phyloP scores from a whole-genome alignment of 148 eudicot genomes.

The Pouteria glomerata region DNA sequence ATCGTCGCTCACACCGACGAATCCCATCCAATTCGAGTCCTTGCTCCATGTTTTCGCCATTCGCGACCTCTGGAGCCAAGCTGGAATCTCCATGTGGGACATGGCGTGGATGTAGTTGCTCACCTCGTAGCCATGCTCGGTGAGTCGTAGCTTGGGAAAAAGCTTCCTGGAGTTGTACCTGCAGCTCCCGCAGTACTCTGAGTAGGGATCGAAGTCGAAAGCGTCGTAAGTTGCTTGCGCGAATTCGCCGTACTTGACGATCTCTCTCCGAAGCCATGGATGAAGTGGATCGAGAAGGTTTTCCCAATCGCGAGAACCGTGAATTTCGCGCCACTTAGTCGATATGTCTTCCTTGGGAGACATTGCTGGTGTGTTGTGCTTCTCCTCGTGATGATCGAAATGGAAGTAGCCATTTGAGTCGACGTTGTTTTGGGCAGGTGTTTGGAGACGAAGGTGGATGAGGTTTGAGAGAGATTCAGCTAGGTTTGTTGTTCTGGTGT shows the following conservation, averaged over 20 bases:
- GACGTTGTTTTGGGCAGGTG: slow-evolving; percentile 16
- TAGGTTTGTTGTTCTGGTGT: neutral
- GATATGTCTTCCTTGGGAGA: slow-evolving; percentile 59
- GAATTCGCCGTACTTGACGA: slow-evolving; percentile 72
- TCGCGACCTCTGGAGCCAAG: slow-evolving; percentile 53
- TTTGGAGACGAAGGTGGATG: slow-evolving; percentile 23
- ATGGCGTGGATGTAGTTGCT: slow-evolving; percentile 66
- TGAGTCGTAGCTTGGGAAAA: slow-evolving; percentile 41
- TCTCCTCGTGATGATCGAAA: slow-evolving; percentile 30
- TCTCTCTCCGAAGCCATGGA: slow-evolving; percentile 50
- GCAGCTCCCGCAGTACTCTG: slow-evolving; percentile 71
- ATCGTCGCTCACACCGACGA: slow-evolving; percentile 61
- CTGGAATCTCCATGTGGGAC: slow-evolving; percentile 55
- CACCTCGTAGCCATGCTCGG: slow-evolving; percentile 43
- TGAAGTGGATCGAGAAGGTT: slow-evolving; percentile 46
- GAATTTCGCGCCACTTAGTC: slow-evolving; percentile 40
- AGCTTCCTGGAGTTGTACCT: slow-evolving; percentile 34
- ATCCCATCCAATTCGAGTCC: slow-evolving; percentile 83
- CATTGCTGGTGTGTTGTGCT: slow-evolving; percentile 32
- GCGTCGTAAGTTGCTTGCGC: slow-evolving; percentile 81
- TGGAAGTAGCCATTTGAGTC: slow-evolving; percentile 1
- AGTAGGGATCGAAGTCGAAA: slow-evolving; percentile 55
- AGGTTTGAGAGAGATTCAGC: slow-evolving; percentile 28
- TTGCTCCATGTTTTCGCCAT: slow-evolving; percentile 57
- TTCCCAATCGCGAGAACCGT: slow-evolving; percentile 45